These are phyloP conservation scores for Exsudoporus frostii DNA, from an alignment of 768 basidiomycete species.

Conservation along the genomic window DNA sequence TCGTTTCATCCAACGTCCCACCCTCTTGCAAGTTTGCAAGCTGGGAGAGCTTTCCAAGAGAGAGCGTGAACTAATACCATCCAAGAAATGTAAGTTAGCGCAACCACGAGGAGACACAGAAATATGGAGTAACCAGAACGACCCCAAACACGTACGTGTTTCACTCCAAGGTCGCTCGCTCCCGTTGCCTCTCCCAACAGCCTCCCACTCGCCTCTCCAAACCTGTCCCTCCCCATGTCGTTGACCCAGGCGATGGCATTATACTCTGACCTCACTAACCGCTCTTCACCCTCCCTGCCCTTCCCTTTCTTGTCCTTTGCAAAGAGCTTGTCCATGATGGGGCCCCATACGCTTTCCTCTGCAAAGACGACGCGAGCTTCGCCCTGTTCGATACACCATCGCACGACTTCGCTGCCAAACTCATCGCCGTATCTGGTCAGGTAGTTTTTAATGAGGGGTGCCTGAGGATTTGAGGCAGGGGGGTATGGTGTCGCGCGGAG, in stretches of 20 bases:
- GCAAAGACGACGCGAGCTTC: conserved; percentile 81
- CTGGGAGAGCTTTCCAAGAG: conserved; percentile 84
- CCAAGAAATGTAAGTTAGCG: conserved; percentile 5
- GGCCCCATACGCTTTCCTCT: conserved; percentile 59
- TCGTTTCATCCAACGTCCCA: conserved; percentile 43
- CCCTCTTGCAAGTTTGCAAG: conserved; percentile 58
- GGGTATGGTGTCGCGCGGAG: conserved; percentile 63
- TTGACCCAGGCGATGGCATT: conserved; percentile 80
- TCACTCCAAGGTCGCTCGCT: conserved; percentile 59
- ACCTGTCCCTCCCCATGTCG: conserved; percentile 68
- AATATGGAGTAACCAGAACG: neutral
- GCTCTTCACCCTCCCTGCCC: conserved; percentile 28
- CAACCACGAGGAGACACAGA: neutral
- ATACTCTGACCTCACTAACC: conserved; percentile 45
- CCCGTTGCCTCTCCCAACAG: conserved; percentile 59
- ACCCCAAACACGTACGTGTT: conserved; percentile 58
- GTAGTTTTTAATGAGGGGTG: conserved; percentile 61
- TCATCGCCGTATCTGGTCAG: conserved; percentile 75
- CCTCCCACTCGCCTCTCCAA: conserved; percentile 59
- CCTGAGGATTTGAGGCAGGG: conserved; percentile 62
- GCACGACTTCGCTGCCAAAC: conserved; percentile 87
- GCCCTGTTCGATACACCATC: conserved; percentile 90
- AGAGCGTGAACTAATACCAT: conserved; percentile 71
- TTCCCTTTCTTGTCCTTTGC: conserved; percentile 23
- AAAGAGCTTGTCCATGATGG: conserved; percentile 74